Evolutionary conservation across 139 green algal genomes (phyloP).

Genomic region (Pycnococcus provasolii): DNA sequence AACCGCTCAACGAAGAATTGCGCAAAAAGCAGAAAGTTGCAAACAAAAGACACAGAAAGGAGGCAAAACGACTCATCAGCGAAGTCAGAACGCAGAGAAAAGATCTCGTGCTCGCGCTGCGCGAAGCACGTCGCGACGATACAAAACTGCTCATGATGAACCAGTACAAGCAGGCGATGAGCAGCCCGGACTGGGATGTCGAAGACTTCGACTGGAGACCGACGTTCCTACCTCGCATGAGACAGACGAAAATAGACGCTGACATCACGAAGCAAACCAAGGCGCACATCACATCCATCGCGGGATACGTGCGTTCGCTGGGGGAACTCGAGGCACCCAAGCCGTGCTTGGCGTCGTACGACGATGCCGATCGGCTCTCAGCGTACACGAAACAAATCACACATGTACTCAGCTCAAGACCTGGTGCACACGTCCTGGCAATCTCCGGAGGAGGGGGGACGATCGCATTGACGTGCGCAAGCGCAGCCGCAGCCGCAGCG

Average conservation of each 20-base stretch:
- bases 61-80: background rate
- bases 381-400: too few species aligned
- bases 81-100: background rate
- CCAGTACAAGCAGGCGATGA: slow-evolving; percentile 58
- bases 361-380: too few species aligned
- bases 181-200: slow-evolving; percentile 49
- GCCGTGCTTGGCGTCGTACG: background rate
- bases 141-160: slow-evolving; percentile 27
- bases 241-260: slow-evolving; percentile 8
- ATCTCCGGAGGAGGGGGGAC: too few species aligned
- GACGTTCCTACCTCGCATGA: slow-evolving; percentile 51
- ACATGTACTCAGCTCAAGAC: too few species aligned
- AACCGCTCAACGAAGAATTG: background rate
- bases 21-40: slow-evolving; percentile 2
- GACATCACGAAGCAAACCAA: background rate
- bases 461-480: too few species aligned
- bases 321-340: slow-evolving; percentile 1
- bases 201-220: slow-evolving; percentile 64
- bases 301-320: background rate
- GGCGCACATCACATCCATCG: background rate
- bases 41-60: background rate
- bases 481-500: too few species aligned
- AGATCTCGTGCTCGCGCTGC: slow-evolving; percentile 35
- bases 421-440: too few species aligned
- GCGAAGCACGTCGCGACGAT: slow-evolving; percentile 31